phyloP scores from a whole-genome alignment of 768 basidiomycete genomes.

The Hericium rajendrae region DNA sequence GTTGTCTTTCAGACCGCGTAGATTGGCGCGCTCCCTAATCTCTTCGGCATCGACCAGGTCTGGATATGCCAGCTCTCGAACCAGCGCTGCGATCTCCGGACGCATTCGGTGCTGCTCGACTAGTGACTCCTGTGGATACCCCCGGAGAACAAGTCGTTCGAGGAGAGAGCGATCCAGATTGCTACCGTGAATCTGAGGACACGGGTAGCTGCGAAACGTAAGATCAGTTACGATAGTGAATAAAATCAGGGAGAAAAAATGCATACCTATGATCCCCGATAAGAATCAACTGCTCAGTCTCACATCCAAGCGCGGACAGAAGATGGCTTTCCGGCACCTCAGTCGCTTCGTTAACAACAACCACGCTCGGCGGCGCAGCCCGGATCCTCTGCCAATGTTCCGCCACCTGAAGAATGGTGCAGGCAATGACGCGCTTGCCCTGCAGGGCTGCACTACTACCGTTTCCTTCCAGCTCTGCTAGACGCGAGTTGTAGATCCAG shows the following conservation, averaged over 20 bases:
- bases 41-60: constrained; percentile 45
- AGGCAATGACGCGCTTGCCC: constrained; percentile 49
- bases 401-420: constrained; percentile 62
- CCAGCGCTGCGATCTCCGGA: constrained; percentile 56
- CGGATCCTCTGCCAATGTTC: constrained; percentile 42
- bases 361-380: constrained; percentile 35
- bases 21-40: constrained; percentile 39
- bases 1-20: constrained; percentile 49
- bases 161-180: constrained; percentile 61
- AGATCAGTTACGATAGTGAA: neutral
- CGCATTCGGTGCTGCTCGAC: constrained; percentile 62
- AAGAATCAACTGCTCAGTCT: constrained; percentile 45
- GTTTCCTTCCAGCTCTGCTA: constrained; percentile 25
- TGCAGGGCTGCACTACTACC: constrained; percentile 21
- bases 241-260: neutral
- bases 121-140: constrained; percentile 54
- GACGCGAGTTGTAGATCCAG: constrained; percentile 31
- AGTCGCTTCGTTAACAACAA: constrained; percentile 66
- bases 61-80: constrained; percentile 56
- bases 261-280: constrained; percentile 68
- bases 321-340: constrained; percentile 65
- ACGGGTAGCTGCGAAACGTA: neutral
- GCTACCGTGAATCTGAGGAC: constrained; percentile 32
- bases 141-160: constrained; percentile 52
- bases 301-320: constrained; percentile 40